Evolutionary conservation across 2,329 filamentous ascomycete genomes (phyloP).

Genomic region (Podosphaera leucotricha): DNA sequence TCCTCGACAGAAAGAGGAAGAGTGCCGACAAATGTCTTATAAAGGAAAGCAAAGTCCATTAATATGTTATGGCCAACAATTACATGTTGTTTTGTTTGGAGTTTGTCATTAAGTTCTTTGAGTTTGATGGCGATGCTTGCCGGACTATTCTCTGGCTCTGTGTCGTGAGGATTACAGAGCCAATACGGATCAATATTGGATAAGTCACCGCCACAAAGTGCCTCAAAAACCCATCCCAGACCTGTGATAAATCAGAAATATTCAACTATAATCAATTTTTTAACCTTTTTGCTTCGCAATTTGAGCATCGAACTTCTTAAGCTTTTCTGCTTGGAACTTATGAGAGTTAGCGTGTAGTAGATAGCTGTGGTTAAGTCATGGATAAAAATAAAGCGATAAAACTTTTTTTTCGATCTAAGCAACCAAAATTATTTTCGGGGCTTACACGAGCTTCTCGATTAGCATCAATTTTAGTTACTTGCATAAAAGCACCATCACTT

Average conservation of each 20-base stretch:
- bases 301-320: conserved; percentile 6
- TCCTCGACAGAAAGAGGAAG: conserved; percentile 29
- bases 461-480: conserved; percentile 11
- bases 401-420: neutral
- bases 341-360: neutral
- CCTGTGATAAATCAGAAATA: conserved; percentile 16
- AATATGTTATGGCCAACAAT: conserved; percentile 43
- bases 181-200: conserved; percentile 14
- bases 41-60: conserved; percentile 38
- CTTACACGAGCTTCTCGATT: conserved; percentile 11
- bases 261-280: conserved; percentile 10
- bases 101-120: conserved; percentile 5
- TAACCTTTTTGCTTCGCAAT: conserved; percentile 11
- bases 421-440: neutral
- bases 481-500: conserved; percentile 13
- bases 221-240: conserved; percentile 15
- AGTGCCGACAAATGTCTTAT: conserved; percentile 33
- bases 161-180: conserved; percentile 20
- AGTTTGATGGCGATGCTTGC: conserved; percentile 18
- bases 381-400: neutral
- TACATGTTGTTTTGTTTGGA: conserved; percentile 17
- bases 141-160: conserved; percentile 11
- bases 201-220: conserved; percentile 13
- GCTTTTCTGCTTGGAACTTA: neutral
- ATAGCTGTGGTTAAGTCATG: neutral